Evolutionary conservation across 495 filamentous ascomycete species (phyloP).

Genomic region (Penicillium waksmanii): DNA sequence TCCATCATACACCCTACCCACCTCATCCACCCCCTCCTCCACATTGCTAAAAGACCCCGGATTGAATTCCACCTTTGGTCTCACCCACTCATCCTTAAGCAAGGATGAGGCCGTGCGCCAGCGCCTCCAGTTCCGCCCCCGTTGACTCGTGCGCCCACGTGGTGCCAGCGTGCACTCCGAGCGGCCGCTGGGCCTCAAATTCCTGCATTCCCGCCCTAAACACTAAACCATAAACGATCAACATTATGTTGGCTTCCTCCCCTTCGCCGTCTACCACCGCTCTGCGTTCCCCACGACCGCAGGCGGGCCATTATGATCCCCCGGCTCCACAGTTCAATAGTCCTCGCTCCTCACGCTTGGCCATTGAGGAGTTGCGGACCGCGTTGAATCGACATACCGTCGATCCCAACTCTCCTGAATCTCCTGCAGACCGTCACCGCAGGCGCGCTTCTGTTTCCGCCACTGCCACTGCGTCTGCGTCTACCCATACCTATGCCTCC

Average conservation of each 20-base stretch:
- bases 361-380: slow-evolving; percentile 53
- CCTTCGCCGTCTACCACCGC: slow-evolving; percentile 48
- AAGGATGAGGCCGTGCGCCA: slow-evolving; percentile 36
- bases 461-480: slow-evolving; percentile 25
- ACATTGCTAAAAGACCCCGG: background rate
- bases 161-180: slow-evolving; percentile 40
- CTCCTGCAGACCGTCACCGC: slow-evolving; percentile 42
- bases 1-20: background rate
- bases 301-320: slow-evolving; percentile 41
- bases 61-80: slow-evolving; percentile 11
- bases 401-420: slow-evolving; percentile 42
- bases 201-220: slow-evolving; percentile 24
- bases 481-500: slow-evolving; percentile 19
- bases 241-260: slow-evolving; percentile 53
- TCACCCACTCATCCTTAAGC: slow-evolving; percentile 4
- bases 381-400: slow-evolving; percentile 50
- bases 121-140: slow-evolving; percentile 36
- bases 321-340: slow-evolving; percentile 40
- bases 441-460: slow-evolving; percentile 48
- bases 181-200: slow-evolving; percentile 19
- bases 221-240: slow-evolving; percentile 12
- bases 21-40: background rate
- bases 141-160: slow-evolving; percentile 52
- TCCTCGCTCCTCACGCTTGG: slow-evolving; percentile 45
- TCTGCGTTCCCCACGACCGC: slow-evolving; percentile 37